Evolutionary conservation across 2,329 filamentous ascomycete species (phyloP).

Genomic region (Trichoderma sp.): DNA sequence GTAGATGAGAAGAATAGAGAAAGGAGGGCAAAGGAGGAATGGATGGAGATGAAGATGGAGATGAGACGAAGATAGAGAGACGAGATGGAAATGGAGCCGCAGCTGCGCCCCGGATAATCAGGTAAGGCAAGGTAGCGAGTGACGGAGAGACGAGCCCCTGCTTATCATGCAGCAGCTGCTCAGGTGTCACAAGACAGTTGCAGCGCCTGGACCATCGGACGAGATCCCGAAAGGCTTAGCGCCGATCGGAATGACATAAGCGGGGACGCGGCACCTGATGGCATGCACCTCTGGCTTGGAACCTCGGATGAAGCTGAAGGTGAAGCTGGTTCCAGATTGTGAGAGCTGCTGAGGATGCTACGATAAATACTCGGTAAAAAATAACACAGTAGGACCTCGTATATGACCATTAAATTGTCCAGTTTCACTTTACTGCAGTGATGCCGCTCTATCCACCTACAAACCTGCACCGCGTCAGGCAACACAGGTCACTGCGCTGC

Average conservation of each 20-base stretch:
- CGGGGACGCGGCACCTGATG: not conserved
- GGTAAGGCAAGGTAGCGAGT: not conserved
- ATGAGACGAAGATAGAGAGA: not conserved
- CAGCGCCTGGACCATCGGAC: not conserved
- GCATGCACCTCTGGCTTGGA: too few species aligned
- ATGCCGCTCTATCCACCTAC: too few species aligned
- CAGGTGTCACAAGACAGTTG: constrained; percentile 17
- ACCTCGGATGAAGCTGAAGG: too few species aligned
- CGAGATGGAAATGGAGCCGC: constrained; percentile 9
- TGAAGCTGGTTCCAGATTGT: too few species aligned
- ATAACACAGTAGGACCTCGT: too few species aligned
- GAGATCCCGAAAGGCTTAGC: constrained; percentile 18
- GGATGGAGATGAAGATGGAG: not conserved
- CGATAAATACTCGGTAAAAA: too few species aligned
- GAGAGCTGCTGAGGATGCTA: too few species aligned
- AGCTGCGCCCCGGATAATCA: constrained; percentile 12
- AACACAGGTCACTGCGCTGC: not conserved
- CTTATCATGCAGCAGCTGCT: constrained; percentile 17
- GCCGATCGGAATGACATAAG: constrained; percentile 17
- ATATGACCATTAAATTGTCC: too few species aligned
- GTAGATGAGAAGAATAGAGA: not conserved
- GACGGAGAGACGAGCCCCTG: not conserved
- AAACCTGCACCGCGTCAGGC: too few species aligned
- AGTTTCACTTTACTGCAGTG: too few species aligned
- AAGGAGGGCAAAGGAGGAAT: constrained; percentile 4